Conservation (phyloP, 768 basidiomycete genomes). For the Psilocybe cyanescens region DNA sequence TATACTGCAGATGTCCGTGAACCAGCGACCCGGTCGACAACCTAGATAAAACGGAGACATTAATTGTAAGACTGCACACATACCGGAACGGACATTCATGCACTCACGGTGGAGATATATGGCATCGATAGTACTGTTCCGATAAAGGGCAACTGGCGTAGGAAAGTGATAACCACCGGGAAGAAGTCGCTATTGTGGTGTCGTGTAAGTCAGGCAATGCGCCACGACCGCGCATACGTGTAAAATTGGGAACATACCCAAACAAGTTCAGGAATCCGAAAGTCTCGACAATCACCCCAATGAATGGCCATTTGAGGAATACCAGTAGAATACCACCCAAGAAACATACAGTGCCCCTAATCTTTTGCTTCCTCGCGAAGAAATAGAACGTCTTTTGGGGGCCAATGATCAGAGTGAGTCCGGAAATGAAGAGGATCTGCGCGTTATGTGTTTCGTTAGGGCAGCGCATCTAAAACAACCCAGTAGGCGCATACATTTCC, state of each 20-base stretch:
- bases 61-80: background rate
- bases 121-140: conserved; percentile 87
- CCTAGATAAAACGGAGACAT: conserved; percentile 39
- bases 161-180: conserved; percentile 96
- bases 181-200: conserved; percentile 84
- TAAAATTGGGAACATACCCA: conserved; percentile 58
- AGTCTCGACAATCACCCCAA: conserved; percentile 91
- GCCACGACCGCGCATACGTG: conserved; percentile 13
- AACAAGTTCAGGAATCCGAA: conserved; percentile 98
- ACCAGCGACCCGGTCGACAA: conserved; percentile 80
- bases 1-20: conserved; percentile 77
- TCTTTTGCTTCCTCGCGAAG: conserved; percentile 94
- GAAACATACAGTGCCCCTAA: conserved; percentile 89
- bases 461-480: background rate
- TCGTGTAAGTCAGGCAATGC: background rate
- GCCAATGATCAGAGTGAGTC: conserved; percentile 95
- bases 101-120: conserved; percentile 82
- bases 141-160: conserved; percentile 91
- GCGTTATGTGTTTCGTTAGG: background rate
- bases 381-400: conserved; percentile 98
- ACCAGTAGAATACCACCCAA: conserved; percentile 90
- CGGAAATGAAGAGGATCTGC: conserved; percentile 94
- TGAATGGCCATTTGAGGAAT: conserved; percentile 93
- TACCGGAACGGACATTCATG: background rate
- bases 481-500: conserved; percentile 73